These are phyloP conservation scores for Eucalyptus rudis DNA, from an alignment of 345 rosid species.

Conservation along the genomic window DNA sequence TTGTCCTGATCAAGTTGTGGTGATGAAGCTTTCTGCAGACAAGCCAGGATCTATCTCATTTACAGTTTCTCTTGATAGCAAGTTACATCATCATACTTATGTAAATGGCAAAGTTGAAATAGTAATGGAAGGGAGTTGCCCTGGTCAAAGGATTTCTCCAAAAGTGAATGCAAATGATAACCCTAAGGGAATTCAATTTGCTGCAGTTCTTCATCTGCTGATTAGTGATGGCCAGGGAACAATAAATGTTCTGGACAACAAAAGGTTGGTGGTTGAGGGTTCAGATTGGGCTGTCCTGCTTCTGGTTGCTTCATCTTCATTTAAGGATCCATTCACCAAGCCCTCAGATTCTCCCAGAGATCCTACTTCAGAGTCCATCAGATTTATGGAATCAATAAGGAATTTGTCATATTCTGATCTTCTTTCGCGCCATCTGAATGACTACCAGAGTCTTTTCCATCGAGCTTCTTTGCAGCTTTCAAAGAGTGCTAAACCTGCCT, in stretches of 20 bases:
- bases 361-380: constrained; percentile 35
- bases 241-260: constrained; percentile 32
- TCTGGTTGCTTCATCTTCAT: constrained; percentile 63
- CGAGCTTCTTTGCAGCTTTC: constrained; percentile 68
- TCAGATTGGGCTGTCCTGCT: constrained; percentile 72
- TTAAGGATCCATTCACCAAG: constrained; percentile 69
- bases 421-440: constrained; percentile 48
- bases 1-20: constrained; percentile 60
- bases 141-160: constrained; percentile 49
- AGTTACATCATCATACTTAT: constrained; percentile 37
- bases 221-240: constrained; percentile 37
- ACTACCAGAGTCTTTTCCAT: constrained; percentile 72
- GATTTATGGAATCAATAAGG: constrained; percentile 21
- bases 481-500: constrained; percentile 20
- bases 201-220: constrained; percentile 52
- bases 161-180: constrained; percentile 18
- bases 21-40: constrained; percentile 53
- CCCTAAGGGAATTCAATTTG: constrained; percentile 60
- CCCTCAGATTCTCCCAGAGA: constrained; percentile 66
- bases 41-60: constrained; percentile 61
- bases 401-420: constrained; percentile 47
- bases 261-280: constrained; percentile 53
- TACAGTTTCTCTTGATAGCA: constrained; percentile 50
- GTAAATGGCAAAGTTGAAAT: constrained; percentile 38
- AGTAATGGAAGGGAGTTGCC: constrained; percentile 62